A percentile compares a stretch with the other conserved stretches of the same genome.
Evolutionary conservation across 2,329 filamentous ascomycete genomes (phyloP).

Genomic region (Triangularia verruculosa): DNA sequence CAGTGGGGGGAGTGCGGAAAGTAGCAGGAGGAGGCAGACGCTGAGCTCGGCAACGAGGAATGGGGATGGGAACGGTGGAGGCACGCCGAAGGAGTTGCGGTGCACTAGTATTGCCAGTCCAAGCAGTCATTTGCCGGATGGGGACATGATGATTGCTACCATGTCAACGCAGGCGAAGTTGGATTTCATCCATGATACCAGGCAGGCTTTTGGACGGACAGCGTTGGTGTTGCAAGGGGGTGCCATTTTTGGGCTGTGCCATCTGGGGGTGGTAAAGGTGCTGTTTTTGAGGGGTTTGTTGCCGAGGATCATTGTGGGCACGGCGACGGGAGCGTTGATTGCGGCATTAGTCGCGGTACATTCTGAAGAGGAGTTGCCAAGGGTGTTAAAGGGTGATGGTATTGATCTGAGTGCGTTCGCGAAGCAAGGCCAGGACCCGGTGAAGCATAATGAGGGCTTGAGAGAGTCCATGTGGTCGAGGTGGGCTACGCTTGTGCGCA

Average conservation of each 20-base stretch:
- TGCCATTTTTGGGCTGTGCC: slow-evolving; percentile 86
- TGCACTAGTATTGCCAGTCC: slow-evolving; percentile 1
- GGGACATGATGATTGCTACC: slow-evolving; percentile 5
- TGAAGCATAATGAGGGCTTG: slow-evolving; percentile 29
- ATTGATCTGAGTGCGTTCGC: slow-evolving; percentile 82
- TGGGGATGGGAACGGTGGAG: neutral
- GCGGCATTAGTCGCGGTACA: slow-evolving; percentile 85
- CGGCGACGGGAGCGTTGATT: slow-evolving; percentile 84
- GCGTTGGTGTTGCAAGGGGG: slow-evolving; percentile 86
- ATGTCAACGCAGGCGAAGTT: slow-evolving; percentile 55
- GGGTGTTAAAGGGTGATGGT: slow-evolving; percentile 71
- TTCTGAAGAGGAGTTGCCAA: slow-evolving; percentile 77
- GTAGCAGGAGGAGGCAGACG: neutral
- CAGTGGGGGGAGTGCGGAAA: neutral
- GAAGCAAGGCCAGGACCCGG: slow-evolving; percentile 28
- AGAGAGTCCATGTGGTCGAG: slow-evolving; percentile 40
- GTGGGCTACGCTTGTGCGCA: slow-evolving; percentile 61
- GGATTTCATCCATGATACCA: slow-evolving; percentile 80
- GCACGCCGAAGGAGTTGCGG: neutral
- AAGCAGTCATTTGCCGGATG: neutral
- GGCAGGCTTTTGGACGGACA: slow-evolving; percentile 83
- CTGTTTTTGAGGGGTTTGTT: slow-evolving; percentile 76
- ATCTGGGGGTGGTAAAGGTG: slow-evolving; percentile 86
- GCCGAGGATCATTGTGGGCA: slow-evolving; percentile 87
- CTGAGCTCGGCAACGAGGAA: neutral